phyloP scores from a whole-genome alignment of 768 basidiomycete genomes.

The Naganishia kalamii region DNA sequence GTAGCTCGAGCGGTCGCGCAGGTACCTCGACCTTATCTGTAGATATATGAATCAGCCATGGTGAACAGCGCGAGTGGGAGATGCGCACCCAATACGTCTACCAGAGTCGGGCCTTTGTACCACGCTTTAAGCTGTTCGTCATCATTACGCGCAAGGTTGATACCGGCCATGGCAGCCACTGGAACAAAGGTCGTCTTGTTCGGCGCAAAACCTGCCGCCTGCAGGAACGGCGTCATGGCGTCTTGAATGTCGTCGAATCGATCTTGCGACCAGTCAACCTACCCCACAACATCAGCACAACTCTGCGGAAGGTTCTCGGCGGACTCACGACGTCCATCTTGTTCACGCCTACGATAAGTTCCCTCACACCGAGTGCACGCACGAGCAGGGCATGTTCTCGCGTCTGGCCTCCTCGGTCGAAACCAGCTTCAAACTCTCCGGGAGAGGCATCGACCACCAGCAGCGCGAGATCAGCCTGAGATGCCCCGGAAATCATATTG shows the following conservation, averaged over 20 bases:
- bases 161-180: constrained; percentile 80
- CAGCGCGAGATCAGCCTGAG: constrained; percentile 90
- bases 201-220: constrained; percentile 76
- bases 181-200: constrained; percentile 78
- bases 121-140: constrained; percentile 58
- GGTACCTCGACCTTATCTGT: constrained; percentile 78
- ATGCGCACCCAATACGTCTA: constrained; percentile 67
- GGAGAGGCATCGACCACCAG: constrained; percentile 83
- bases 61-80: not conserved
- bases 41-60: not conserved
- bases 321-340: constrained; percentile 77
- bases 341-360: constrained; percentile 87
- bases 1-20: constrained; percentile 62
- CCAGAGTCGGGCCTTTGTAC: constrained; percentile 80
- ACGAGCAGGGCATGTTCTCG: constrained; percentile 88
- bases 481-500: constrained; percentile 98
- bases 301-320: too few species aligned
- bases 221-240: constrained; percentile 68
- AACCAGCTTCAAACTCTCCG: constrained; percentile 94
- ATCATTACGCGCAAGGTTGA: constrained; percentile 63
- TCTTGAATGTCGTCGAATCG: constrained; percentile 81
- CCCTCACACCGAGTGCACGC: constrained; percentile 81
- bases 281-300: not conserved
- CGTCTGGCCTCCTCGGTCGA: constrained; percentile 89
- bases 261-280: constrained; percentile 81